Percentiles rank a stretch among this genome's conserved stretches.
phyloP scores from a whole-genome alignment of 2,329 filamentous ascomycete genomes.

The Colletotrichum incanum region DNA sequence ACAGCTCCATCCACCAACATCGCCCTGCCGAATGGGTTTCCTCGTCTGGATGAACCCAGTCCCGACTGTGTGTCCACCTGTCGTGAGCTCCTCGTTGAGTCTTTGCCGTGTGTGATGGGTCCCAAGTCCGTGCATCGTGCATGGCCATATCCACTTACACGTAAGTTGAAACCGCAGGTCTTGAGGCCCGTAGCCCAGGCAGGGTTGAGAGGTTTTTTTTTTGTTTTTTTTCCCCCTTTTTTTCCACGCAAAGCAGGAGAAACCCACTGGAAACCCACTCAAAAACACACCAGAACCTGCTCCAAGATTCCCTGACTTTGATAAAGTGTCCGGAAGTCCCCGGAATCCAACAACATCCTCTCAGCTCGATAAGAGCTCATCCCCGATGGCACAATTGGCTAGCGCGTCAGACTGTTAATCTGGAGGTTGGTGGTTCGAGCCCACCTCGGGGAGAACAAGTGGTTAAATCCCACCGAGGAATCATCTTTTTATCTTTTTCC shows the following conservation, averaged over 20 bases:
- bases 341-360: slow-evolving; percentile 7
- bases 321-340: background rate
- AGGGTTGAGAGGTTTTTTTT: background rate
- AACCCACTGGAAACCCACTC: too few species aligned
- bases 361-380: slow-evolving; percentile 30
- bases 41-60: background rate
- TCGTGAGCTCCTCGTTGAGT: too few species aligned
- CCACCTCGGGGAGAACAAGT: slow-evolving; percentile 39
- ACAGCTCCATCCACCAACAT: background rate
- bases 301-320: background rate
- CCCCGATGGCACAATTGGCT: slow-evolving; percentile 44
- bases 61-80: background rate
- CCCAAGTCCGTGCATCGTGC: background rate
- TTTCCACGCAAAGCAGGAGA: too few species aligned
- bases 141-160: background rate
- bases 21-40: background rate
- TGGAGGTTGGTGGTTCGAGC: slow-evolving; percentile 44
- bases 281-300: background rate
- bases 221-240: too few species aligned
- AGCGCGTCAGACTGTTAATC: slow-evolving; percentile 45
- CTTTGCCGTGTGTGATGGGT: background rate
- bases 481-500: background rate
- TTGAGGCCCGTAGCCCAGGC: background rate
- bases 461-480: slow-evolving; percentile 19
- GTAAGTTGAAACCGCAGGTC: background rate